phyloP scores from a whole-genome alignment of 129 eudicot species.

The Glebionis coronaria region DNA sequence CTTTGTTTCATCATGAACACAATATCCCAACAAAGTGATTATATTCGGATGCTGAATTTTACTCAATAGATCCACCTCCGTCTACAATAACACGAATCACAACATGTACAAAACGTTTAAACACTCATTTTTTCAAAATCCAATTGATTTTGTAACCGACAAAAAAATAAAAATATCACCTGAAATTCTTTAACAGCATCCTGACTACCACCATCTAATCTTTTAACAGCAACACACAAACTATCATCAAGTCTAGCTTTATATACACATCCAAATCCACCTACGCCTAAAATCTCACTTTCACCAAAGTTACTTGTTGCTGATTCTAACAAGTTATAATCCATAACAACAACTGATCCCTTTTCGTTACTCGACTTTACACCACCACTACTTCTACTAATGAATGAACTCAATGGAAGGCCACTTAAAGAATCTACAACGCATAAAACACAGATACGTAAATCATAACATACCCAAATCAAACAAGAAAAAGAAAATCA shows the following conservation, averaged over 20 bases:
- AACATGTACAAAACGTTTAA: background rate
- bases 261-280: conserved; percentile 78
- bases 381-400: conserved; percentile 27
- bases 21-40: conserved; percentile 71
- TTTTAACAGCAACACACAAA: conserved; percentile 61
- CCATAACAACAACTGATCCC: conserved; percentile 47
- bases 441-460: conserved; percentile 4
- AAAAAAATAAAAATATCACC: conserved; percentile 28
- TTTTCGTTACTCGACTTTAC: conserved; percentile 28
- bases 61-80: conserved; percentile 77
- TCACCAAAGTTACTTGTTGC: conserved; percentile 56
- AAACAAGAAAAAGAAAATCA: background rate
- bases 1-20: conserved; percentile 58
- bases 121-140: background rate
- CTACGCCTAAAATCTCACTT: conserved; percentile 58
- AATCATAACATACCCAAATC: background rate
- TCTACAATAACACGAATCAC: conserved; percentile 46
- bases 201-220: conserved; percentile 40
- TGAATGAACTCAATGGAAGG: conserved; percentile 34
- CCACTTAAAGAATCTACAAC: conserved; percentile 33
- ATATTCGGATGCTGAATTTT: conserved; percentile 87
- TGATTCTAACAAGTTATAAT: conserved; percentile 47
- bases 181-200: conserved; percentile 68
- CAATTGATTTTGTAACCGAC: conserved; percentile 1
- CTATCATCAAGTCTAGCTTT: conserved; percentile 48